Evolutionary conservation across 352 stramenopile species (phyloP).

Genomic region (Globisporangium cystogenes): DNA sequence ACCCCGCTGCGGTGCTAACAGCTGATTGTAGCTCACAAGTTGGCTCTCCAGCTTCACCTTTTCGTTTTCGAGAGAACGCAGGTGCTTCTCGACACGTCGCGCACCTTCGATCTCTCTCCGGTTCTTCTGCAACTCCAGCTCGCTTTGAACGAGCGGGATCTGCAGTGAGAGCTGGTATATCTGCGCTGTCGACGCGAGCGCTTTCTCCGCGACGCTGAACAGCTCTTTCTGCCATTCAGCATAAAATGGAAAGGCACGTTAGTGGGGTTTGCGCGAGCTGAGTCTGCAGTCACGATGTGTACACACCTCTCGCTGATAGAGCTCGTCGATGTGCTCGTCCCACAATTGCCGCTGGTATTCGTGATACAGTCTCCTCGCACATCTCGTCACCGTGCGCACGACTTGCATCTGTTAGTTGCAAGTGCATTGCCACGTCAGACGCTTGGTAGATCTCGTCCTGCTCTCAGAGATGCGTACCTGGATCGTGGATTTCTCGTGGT

Average conservation of each 20-base stretch:
- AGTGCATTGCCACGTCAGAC: no score
- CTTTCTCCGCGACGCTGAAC: constrained; percentile 34
- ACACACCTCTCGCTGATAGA: constrained; percentile 29
- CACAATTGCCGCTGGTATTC: constrained; percentile 80
- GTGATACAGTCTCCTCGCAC: constrained; percentile 53
- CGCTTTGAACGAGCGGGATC: constrained; percentile 25
- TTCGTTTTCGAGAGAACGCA: constrained; percentile 43
- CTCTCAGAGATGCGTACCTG: constrained; percentile 15
- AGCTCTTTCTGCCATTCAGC: constrained; percentile 16
- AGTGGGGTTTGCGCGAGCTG: no score
- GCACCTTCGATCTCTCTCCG: constrained; percentile 57
- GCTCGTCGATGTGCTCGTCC: constrained; percentile 54
- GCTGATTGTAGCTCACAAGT: constrained; percentile 54
- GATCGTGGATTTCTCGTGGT: constrained; percentile 57
- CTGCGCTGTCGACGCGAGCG: constrained; percentile 36
- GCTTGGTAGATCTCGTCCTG: no score
- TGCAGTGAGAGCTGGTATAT: constrained; percentile 38
- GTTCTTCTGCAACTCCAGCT: constrained; percentile 59
- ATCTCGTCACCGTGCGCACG: constrained; percentile 53
- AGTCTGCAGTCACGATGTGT: not conserved
- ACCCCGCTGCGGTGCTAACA: constrained; percentile 46
- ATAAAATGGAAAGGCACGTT: not conserved
- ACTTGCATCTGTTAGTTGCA: constrained; percentile 55
- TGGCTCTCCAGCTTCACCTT: constrained; percentile 44
- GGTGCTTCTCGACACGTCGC: constrained; percentile 49